Percentiles rank a stretch among this genome's conserved stretches.
phyloP scores from a whole-genome alignment of 1,284 basidiomycete species.

The Prillingera fragicola region DNA sequence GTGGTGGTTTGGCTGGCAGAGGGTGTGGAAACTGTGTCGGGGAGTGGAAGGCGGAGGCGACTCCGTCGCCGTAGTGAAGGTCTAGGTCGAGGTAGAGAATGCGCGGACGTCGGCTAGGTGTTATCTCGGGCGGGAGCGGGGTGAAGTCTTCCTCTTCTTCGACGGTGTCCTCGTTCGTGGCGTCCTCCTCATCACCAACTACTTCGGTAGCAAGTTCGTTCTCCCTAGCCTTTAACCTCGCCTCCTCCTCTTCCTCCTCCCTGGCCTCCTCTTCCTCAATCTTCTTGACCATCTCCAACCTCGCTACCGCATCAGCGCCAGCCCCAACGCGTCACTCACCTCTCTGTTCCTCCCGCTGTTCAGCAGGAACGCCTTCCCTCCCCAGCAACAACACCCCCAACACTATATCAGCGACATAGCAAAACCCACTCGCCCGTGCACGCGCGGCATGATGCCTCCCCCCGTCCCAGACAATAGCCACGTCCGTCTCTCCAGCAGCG shows the following conservation, averaged over 20 bases:
- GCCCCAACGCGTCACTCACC: no score
- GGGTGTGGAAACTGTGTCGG: conserved; percentile 19
- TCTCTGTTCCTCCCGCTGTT: no score
- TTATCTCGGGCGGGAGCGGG: no score
- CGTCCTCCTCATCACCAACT: not conserved
- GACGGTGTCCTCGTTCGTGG: not conserved
- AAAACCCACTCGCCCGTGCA: conserved; percentile 76
- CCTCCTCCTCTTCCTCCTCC: not conserved
- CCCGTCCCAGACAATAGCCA: conserved; percentile 78
- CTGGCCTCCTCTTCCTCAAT: not conserved
- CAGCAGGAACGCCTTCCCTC: conserved; percentile 25
- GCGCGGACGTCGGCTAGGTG: conserved; percentile 52
- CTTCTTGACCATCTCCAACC: not conserved
- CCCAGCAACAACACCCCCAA: conserved; percentile 57
- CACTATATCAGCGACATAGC: conserved; percentile 86
- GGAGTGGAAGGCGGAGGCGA: conserved; percentile 66
- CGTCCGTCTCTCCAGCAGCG: conserved; percentile 53
- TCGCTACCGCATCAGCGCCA: not conserved
- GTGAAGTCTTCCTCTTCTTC: not conserved
- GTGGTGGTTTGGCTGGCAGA: conserved; percentile 45
- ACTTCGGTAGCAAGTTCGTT: conserved; percentile 18
- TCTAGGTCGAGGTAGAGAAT: conserved; percentile 89
- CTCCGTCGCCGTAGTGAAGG: conserved; percentile 78
- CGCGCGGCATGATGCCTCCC: conserved; percentile 58
- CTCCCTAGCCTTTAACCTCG: not conserved